Evolutionary conservation across 345 rosid genomes (phyloP).

Genomic region (Populus deltoides): DNA sequence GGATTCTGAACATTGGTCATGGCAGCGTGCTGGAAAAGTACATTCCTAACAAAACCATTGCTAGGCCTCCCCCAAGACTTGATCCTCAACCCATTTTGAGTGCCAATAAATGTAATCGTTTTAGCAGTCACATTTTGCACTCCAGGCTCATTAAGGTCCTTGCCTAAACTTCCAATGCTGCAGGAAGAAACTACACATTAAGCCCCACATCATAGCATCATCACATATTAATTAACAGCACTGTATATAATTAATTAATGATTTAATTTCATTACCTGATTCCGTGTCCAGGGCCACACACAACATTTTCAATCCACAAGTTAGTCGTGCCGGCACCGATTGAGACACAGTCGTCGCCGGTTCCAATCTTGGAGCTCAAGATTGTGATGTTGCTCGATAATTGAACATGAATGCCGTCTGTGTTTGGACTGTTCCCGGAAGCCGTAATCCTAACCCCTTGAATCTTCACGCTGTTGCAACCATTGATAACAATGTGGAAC

Average conservation of each 20-base stretch:
- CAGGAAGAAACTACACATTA: not conserved
- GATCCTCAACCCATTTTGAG: slow-evolving; percentile 10
- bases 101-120: not conserved
- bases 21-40: not conserved
- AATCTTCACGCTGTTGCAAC: slow-evolving; percentile 1
- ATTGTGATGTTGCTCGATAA: slow-evolving; percentile 4
- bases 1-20: slow-evolving; percentile 19
- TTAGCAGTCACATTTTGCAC: slow-evolving; percentile 14
- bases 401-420: slow-evolving; percentile 12
- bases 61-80: slow-evolving; percentile 15
- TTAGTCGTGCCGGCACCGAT: slow-evolving; percentile 9
- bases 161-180: slow-evolving; percentile 18
- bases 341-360: slow-evolving; percentile 19
- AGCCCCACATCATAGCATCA: too few relatives aligned
- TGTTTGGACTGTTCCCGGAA: slow-evolving; percentile 12
- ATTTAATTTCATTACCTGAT: slow-evolving; percentile 1
- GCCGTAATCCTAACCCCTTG: not conserved
- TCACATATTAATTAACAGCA: too few relatives aligned
- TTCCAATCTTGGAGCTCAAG: slow-evolving; percentile 4
- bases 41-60: not conserved
- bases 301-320: slow-evolving; percentile 4
- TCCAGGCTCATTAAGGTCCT: slow-evolving; percentile 4
- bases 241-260: too few relatives aligned
- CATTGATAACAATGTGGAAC: slow-evolving; percentile 8
- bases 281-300: slow-evolving; percentile 18